Evolutionary conservation across 139 green algal species (phyloP), one percentile per base, ranked within the genome.

Genomic region (Chlamydomonas sphaeroides): DNA sequence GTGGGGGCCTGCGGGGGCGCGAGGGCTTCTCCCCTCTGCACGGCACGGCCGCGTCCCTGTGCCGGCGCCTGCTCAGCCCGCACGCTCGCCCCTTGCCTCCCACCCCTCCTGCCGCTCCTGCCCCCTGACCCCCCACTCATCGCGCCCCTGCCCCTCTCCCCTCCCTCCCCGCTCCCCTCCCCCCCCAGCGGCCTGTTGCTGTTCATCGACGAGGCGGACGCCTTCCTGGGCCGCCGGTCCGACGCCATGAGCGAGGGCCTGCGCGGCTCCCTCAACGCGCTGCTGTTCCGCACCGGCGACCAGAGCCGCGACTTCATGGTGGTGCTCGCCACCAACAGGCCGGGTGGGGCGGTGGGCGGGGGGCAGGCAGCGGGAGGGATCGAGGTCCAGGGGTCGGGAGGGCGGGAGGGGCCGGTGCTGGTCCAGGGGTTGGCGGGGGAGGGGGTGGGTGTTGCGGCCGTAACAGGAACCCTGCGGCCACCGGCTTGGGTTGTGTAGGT

Each of bases 121-220:
- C 51, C 26, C 51, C 51, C n/a, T n/a, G n/a, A n/a, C n/a, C 15
- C 51, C 51, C 26, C 14, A 61, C 18, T 6, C 18, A 61, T 89
- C 68, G 18, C 30, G 32, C 35, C 65, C 65, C 32, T 36, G 39
- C 65, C 65, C 7, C 65, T 36, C 33, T 41, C 25, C 21, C 66
- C 1, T 39, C 66, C 35, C 39, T 14, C 26, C 26, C 66, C 66
- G 7, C 4, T 30, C 66, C 15, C 5, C 1, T 28, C 35, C 45
- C 81, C 77, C 28, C 69, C 21, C 33, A 89, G 89, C 53, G 97
- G 97, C 45, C 87, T 99, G 90, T 91, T 99, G 90, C 92, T 99
- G 68, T 99, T 98, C 81, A 97, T 98, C 38, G 95, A 98, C 80
- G 92, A 95, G 88, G 97, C 97, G 20, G 97, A 99, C 76, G 97